phyloP scores from a whole-genome alignment of 1,139 yeast species.

The Kurtzmaniella quercitrusa region DNA sequence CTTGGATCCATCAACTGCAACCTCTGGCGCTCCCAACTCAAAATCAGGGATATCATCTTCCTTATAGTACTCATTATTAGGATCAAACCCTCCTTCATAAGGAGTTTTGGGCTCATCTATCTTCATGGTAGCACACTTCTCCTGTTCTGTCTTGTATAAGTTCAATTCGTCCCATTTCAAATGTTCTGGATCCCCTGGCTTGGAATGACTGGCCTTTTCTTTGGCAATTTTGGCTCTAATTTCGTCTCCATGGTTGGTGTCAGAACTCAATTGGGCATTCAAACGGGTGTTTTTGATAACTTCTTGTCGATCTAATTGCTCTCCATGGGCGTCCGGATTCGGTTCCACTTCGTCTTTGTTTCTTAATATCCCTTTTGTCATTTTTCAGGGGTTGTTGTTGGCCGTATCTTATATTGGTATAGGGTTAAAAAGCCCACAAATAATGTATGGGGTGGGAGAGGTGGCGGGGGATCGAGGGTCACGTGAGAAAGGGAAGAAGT shows the following conservation, averaged over 20 bases:
- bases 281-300: constrained; percentile 41
- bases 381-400: background rate
- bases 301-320: constrained; percentile 38
- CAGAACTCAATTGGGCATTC: constrained; percentile 34
- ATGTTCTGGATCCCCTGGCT: constrained; percentile 21
- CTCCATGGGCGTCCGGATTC: constrained; percentile 10
- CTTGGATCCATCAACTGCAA: constrained; percentile 34
- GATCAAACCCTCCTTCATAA: constrained; percentile 88
- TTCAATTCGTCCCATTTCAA: constrained; percentile 75
- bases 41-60: constrained; percentile 47
- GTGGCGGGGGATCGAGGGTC: background rate
- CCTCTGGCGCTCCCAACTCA: constrained; percentile 42
- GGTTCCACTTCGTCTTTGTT: constrained; percentile 23
- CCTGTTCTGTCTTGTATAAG: constrained; percentile 61
- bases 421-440: no score
- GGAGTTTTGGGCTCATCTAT: constrained; percentile 98
- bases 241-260: constrained; percentile 32
- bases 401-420: no score
- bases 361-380: constrained; percentile 36
- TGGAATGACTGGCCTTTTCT: constrained; percentile 13
- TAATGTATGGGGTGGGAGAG: background rate
- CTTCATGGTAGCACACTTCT: constrained; percentile 69
- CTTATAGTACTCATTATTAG: constrained; percentile 76
- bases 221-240: constrained; percentile 38
- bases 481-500: background rate